A percentile compares a stretch with the other conserved stretches of the same genome.
Conservation (phyloP, 768 basidiomycete genomes). For the Russula sp. region DNA sequence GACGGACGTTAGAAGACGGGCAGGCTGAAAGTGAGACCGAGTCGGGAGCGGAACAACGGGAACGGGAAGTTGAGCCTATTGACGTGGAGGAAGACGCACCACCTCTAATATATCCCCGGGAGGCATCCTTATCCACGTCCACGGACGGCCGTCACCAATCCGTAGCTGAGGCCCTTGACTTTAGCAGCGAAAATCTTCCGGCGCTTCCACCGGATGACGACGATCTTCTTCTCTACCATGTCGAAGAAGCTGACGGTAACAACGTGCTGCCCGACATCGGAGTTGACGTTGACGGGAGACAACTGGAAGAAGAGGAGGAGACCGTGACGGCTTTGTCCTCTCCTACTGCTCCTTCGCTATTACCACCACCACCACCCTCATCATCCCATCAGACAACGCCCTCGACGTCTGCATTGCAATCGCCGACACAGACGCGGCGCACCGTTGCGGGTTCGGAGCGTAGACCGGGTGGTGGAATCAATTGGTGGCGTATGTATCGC, state of each 20-base stretch:
- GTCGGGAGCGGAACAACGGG: not conserved
- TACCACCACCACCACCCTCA: not conserved
- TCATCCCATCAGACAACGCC: not conserved
- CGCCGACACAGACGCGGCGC: slow-evolving; percentile 22
- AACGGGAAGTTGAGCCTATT: not conserved
- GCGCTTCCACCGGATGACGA: slow-evolving; percentile 10
- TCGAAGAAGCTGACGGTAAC: not conserved
- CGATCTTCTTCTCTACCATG: not conserved
- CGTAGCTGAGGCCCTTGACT: not conserved
- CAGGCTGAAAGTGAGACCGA: slow-evolving; percentile 1
- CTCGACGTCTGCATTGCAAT: not conserved
- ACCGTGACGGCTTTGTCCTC: not conserved
- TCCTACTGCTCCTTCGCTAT: not conserved
- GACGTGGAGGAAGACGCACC: not conserved
- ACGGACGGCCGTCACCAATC: not conserved
- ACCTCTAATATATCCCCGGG: slow-evolving; percentile 8
- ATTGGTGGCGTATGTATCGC: slow-evolving; percentile 81
- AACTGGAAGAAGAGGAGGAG: slow-evolving; percentile 1
- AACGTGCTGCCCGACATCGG: not conserved
- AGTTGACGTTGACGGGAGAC: not conserved
- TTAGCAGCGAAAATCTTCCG: not conserved
- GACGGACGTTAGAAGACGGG: slow-evolving; percentile 44
- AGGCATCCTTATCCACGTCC: not conserved
- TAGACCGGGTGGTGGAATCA: slow-evolving; percentile 43
- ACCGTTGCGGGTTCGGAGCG: slow-evolving; percentile 33